These are phyloP conservation scores for Coniochaeta sp. DNA, from an alignment of 2,329 filamentous ascomycete species.

Conservation along the genomic window DNA sequence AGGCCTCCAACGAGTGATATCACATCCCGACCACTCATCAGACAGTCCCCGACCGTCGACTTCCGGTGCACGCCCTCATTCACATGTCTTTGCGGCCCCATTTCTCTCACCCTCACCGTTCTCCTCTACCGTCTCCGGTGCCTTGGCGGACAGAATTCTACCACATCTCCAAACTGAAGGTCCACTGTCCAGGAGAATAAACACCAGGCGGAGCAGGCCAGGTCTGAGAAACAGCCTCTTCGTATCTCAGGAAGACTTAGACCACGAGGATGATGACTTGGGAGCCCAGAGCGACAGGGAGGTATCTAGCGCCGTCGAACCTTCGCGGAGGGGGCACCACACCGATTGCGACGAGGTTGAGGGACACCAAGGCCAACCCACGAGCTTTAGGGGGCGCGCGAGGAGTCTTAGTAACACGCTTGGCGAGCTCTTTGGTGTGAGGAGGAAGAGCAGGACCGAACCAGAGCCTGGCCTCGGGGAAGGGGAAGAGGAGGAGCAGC, in stretches of 20 bases:
- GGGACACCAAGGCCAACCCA: constrained; percentile 12
- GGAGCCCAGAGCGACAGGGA: background rate
- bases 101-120: constrained; percentile 55
- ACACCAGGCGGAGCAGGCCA: constrained; percentile 39
- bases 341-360: constrained; percentile 7
- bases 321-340: constrained; percentile 11
- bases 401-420: constrained; percentile 32
- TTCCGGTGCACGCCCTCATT: constrained; percentile 25
- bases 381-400: constrained; percentile 23
- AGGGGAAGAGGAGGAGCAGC: background rate
- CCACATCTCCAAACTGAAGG: constrained; percentile 22
- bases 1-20: background rate
- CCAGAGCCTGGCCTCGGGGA: background rate
- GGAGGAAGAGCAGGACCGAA: constrained; percentile 13
- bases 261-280: constrained; percentile 14
- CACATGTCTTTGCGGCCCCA: constrained; percentile 34
- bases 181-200: constrained; percentile 23
- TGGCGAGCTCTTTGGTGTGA: constrained; percentile 26
- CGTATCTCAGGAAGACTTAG: constrained; percentile 38
- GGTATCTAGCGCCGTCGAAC: constrained; percentile 7
- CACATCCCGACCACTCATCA: background rate
- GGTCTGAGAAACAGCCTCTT: constrained; percentile 49
- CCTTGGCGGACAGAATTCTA: constrained; percentile 49
- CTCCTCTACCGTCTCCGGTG: constrained; percentile 51
- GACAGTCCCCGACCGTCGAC: constrained; percentile 21